Conservation (phyloP, 169 alveolate species). For the Babesia bigemina region DNA sequence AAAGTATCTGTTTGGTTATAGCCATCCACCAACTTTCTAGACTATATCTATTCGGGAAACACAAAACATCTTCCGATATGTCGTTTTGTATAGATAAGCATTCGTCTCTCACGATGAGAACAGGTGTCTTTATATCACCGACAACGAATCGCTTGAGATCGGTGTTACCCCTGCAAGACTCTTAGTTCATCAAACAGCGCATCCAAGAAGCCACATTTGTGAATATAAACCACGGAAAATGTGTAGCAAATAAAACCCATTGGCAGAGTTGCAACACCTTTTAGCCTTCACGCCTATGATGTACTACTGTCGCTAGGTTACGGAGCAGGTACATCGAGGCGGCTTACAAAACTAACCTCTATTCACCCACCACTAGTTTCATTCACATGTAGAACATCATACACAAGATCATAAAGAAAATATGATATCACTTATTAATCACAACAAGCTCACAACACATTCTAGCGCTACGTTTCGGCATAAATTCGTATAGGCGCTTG, state of each 20-base stretch:
- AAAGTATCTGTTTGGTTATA: constrained; percentile 58
- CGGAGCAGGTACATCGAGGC: not conserved
- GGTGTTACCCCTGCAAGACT: constrained; percentile 50
- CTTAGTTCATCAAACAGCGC: not conserved
- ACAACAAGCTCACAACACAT: too few species aligned
- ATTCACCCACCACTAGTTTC: too few species aligned
- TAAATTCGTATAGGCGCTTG: too few species aligned
- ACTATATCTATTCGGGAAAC: constrained; percentile 55
- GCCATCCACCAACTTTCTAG: constrained; percentile 67
- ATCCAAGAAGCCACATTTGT: not conserved
- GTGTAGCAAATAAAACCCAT: not conserved
- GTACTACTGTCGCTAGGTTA: not conserved
- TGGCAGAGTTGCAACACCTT: not conserved
- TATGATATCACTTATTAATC: too few species aligned
- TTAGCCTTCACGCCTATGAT: not conserved
- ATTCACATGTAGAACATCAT: too few species aligned
- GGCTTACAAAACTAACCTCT: too few species aligned
- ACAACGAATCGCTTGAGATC: constrained; percentile 39
- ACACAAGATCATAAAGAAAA: too few species aligned
- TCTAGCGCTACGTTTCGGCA: too few species aligned
- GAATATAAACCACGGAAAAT: not conserved
- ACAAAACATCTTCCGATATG: not conserved
- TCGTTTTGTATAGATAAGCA: constrained; percentile 46
- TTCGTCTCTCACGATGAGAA: constrained; percentile 48
- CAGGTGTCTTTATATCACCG: constrained; percentile 35